Base-by-base conservation (phyloP, 2,329 filamentous ascomycete genomes). In the Scopulariopsis brevicaulis region DNA sequence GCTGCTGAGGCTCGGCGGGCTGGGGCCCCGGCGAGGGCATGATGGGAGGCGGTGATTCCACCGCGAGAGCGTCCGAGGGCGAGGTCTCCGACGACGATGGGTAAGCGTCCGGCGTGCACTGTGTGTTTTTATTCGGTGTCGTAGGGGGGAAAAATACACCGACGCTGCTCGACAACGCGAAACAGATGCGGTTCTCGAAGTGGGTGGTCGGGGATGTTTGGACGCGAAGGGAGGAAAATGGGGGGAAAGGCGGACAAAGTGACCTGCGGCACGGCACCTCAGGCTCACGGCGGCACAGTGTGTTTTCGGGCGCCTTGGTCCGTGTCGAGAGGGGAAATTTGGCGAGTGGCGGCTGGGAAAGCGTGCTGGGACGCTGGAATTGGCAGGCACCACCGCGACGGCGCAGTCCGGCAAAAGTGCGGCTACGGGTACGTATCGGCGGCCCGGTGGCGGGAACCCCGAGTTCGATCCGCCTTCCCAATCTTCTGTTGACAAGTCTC, bases 21-120 rank as follows among this genome's bases (percentile, higher is more conserved):
- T 59, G 62, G 14, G 62, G 62, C 51, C 62, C 62, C 28, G 71
- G 70, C 55, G 70, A 71, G 61, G 69, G 66, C 62, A 71, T 70
- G 73, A 74, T 75, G 66, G 57, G 61, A 65, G 52, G 46, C 20
- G 46, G 46, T 50, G 46, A 22, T 50, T 50, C 46, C 46, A 50
- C 46, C 46, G 20, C 46, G 8, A 48, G 20, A 11, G 46, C 11
- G 46, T 50, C 20, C 5, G 46, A 11, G 46, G n/a, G 24, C n/a
- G 32, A 40, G 59, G 32, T 52, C 43, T 50, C 10, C 20, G 22
- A 46, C 25, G 24, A 22, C 25, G 28, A 22, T 20, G 25, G 22
- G 25, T 20, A 43, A 43, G 22, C n/a, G 5, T 15, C 14, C n/a
- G n/a, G n/a, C n/a, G 40, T 15, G 15, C 18, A 7, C 14, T n/a